Evolutionary conservation across 2,329 filamentous ascomycete genomes (phyloP).

Genomic region (Exophiala phaeomuriformis): DNA sequence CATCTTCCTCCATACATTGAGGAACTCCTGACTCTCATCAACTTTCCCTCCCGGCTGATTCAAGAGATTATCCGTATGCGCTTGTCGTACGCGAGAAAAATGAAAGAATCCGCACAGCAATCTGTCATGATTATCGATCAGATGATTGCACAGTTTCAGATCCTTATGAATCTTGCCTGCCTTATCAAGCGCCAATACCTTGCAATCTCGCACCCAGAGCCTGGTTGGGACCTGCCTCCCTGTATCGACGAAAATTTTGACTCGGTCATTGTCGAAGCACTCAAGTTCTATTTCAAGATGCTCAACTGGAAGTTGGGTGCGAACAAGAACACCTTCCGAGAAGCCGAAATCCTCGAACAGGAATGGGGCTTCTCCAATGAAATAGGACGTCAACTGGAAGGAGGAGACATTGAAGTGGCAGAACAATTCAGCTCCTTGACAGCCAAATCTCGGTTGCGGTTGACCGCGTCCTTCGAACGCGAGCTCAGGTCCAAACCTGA

Average conservation of each 20-base stretch:
- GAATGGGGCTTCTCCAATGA: conserved; percentile 98
- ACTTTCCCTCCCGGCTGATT: conserved; percentile 90
- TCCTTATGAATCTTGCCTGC: conserved; percentile 83
- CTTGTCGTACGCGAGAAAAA: conserved; percentile 83
- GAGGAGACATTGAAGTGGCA: conserved; percentile 90
- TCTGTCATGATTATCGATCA: conserved; percentile 92
- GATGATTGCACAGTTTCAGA: conserved; percentile 95
- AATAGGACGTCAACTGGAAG: conserved; percentile 82
- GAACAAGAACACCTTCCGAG: conserved; percentile 99
- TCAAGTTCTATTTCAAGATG: conserved; percentile 98
- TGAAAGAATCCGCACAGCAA: conserved; percentile 89
- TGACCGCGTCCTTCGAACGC: conserved; percentile 85
- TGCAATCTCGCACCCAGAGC: conserved; percentile 73
- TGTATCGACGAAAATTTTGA: conserved; percentile 98
- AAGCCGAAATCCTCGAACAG: conserved; percentile 92
- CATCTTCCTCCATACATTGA: conserved; percentile 95
- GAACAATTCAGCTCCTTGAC: conserved; percentile 92
- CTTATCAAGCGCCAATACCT: conserved; percentile 86
- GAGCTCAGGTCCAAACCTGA: conserved; percentile 79
- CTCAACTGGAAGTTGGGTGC: conserved; percentile 95
- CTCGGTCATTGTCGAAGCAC: conserved; percentile 77
- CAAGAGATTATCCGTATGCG: conserved; percentile 94
- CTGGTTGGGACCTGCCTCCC: conserved; percentile 89
- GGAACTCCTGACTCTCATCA: conserved; percentile 89
- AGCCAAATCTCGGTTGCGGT: conserved; percentile 79